A percentile compares a stretch with the other conserved stretches of the same genome.
Conservation (phyloP, 2,329 filamentous ascomycete species). For the Fusarium sp. region DNA sequence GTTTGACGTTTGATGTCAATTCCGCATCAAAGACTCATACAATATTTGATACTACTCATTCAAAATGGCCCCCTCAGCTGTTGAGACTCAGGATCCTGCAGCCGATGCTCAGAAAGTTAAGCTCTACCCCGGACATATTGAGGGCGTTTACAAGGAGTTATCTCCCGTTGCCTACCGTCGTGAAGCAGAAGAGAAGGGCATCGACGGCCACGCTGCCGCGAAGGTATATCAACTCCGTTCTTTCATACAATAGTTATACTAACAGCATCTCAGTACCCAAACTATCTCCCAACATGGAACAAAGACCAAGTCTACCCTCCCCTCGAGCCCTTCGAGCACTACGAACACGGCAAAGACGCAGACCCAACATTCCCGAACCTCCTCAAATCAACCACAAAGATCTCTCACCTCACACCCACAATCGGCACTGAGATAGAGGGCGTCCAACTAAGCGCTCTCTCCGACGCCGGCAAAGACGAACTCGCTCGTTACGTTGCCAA, state of each 20-base stretch:
- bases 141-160: conserved; percentile 41
- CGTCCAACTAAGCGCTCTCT: conserved; percentile 75
- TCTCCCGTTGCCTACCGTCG: conserved; percentile 29
- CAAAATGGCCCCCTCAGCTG: conserved; percentile 41
- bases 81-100: conserved; percentile 27
- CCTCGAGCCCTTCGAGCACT: conserved; percentile 74
- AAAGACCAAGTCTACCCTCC: conserved; percentile 71
- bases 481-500: conserved; percentile 79
- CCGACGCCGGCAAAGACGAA: conserved; percentile 76
- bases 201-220: conserved; percentile 33
- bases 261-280: conserved; percentile 62
- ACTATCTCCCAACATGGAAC: conserved; percentile 80
- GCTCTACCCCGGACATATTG: conserved; percentile 42
- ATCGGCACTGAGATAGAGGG: conserved; percentile 78
- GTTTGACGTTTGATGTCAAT: background rate
- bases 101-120: conserved; percentile 35
- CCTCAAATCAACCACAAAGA: conserved; percentile 60
- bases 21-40: background rate
- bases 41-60: background rate
- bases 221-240: conserved; percentile 12
- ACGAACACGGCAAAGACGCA: conserved; percentile 80
- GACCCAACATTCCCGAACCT: conserved; percentile 76
- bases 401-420: conserved; percentile 73
- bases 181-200: conserved; percentile 35
- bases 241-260: accelerated